These are phyloP conservation scores for Pythium periplocum DNA, from an alignment of 352 stramenopile genomes.

Conservation along the genomic window DNA sequence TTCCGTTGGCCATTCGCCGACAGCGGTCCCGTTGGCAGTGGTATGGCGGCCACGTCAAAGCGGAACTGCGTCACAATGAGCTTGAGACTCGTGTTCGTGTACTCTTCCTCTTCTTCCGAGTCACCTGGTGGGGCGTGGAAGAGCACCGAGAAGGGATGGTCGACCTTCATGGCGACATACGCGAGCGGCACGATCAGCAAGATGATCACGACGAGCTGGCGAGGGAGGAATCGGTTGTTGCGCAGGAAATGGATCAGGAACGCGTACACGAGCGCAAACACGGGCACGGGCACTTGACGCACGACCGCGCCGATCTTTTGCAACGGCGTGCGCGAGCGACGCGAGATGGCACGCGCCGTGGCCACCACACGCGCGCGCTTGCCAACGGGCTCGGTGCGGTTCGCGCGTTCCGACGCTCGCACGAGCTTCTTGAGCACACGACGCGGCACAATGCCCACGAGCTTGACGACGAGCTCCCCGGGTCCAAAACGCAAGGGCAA, in stretches of 20 bases:
- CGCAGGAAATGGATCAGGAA: conserved; percentile 57
- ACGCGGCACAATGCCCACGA: conserved; percentile 43
- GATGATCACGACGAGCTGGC: conserved; percentile 51
- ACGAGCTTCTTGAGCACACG: conserved; percentile 38
- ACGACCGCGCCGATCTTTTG: conserved; percentile 6
- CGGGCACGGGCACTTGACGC: conserved; percentile 46
- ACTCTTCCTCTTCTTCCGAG: conserved; percentile 9
- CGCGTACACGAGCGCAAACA: conserved; percentile 76
- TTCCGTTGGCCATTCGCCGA: conserved; percentile 1
- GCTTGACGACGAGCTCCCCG: conserved; percentile 54
- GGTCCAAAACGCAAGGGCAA: conserved; percentile 51
- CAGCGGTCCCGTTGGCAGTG: conserved; percentile 4
- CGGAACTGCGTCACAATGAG: conserved; percentile 73
- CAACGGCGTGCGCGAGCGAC: conserved; percentile 5
- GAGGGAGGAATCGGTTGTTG: conserved; percentile 34
- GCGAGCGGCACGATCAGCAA: conserved; percentile 56
- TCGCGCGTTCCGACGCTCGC: neutral
- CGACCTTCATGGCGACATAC: conserved; percentile 66
- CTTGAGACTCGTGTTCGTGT: conserved; percentile 47
- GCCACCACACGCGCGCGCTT: neutral
- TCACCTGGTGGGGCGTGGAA: conserved; percentile 36
- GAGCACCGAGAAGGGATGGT: conserved; percentile 64
- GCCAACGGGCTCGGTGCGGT: neutral
- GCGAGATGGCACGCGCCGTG: neutral
- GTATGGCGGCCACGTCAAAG: conserved; percentile 21